These are phyloP conservation scores for Lignosus rhinocerotis DNA, from an alignment of 1,284 basidiomycete species.

Conservation along the genomic window DNA sequence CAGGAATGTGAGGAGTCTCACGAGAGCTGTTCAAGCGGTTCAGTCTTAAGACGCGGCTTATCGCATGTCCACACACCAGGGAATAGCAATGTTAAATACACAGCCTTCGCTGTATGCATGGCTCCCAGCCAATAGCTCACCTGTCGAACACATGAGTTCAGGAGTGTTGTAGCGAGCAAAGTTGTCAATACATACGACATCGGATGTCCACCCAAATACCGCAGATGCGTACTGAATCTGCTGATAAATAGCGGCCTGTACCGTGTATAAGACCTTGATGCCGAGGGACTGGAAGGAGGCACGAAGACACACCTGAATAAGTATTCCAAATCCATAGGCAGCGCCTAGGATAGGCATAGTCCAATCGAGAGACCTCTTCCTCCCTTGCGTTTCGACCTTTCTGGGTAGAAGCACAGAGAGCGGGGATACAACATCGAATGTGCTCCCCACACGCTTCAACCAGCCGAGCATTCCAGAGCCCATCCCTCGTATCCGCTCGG, in stretches of 20 bases:
- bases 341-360: slow-evolving; percentile 61
- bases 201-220: slow-evolving; percentile 67
- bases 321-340: slow-evolving; percentile 52
- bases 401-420: slow-evolving; percentile 62
- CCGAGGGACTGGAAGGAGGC: neutral
- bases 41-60: neutral
- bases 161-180: neutral
- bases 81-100: slow-evolving; percentile 59
- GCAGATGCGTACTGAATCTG: slow-evolving; percentile 56
- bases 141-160: slow-evolving; percentile 36
- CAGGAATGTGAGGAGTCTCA: slow-evolving; percentile 11
- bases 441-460: slow-evolving; percentile 32
- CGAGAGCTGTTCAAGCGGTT: slow-evolving; percentile 30
- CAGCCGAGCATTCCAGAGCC: slow-evolving; percentile 9
- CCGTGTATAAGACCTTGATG: slow-evolving; percentile 35
- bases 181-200: slow-evolving; percentile 47
- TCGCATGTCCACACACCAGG: slow-evolving; percentile 51
- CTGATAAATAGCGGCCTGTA: slow-evolving; percentile 15
- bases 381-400: slow-evolving; percentile 29
- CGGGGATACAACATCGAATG: slow-evolving; percentile 50
- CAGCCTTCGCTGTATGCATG: slow-evolving; percentile 54
- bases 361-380: slow-evolving; percentile 56
- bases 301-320: slow-evolving; percentile 47
- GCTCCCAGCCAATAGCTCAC: slow-evolving; percentile 73
- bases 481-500: slow-evolving; percentile 26